Evolutionary conservation across 495 filamentous ascomycete species (phyloP), one percentile per base, ranked within the genome.

Genomic region (Daldinia vernicosa): DNA sequence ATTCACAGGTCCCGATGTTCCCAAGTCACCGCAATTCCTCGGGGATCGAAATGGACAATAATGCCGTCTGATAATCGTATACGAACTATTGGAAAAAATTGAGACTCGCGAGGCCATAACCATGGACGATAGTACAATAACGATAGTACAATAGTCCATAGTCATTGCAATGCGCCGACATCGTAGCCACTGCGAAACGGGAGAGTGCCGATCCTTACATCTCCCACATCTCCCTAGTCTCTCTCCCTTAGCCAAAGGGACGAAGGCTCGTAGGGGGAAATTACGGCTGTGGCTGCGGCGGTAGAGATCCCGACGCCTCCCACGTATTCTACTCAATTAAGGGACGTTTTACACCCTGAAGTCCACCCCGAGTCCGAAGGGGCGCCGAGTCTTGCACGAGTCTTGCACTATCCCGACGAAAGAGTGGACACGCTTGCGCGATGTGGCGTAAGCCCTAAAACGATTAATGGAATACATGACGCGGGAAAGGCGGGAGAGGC

Each of bases 251-350:
- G 35, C 27, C 53, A 24, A 33, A 35, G 30, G 47, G 51, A 58
- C 28, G 17, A 30, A 14, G 26, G 30, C 22, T 59, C 55, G 54
- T 55, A 60, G 64, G 59, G 15, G 35, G 43, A 52, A 30, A 60
- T 65, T 58, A 52, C 26, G 52, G 55, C 35, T 59, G 57, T 64
- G 70, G 57, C 37, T 61, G 43, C 66, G 66, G 61, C 61, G 57
- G 57, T 55, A 52, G 24, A 43, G 61, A 66, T 73, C 57, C 70
- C 70, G 70, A 73, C 61, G 66, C 70, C 70, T 69, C 70, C 22
- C 60, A 73, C 57, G 66, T 69, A 43, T 57, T 32, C 27, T 35
- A 40, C 30, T 52, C 43, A 40, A 51, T 40, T 39, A 64, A 37
- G 65, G 64, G 39, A 51, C 55, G 6, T 52, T 28, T 3, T 54